A percentile compares a stretch with the other conserved stretches of the same genome.
Conservation (phyloP, 306 rosid species). For the Glycine soja region DNA sequence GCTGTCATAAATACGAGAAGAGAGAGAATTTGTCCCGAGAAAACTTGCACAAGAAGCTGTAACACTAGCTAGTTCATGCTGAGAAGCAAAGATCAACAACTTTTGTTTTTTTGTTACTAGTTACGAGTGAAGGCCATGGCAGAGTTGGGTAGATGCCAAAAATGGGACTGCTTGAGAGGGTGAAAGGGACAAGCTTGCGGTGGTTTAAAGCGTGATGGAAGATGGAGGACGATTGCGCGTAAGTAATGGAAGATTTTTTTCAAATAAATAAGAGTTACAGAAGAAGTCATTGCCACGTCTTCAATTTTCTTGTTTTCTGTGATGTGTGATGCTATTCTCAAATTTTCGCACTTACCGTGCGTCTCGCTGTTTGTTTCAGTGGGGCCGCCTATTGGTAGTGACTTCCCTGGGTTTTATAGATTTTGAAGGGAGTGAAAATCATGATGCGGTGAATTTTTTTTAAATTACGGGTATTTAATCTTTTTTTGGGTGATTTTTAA, state of each 20-base stretch:
- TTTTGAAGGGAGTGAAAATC: no score
- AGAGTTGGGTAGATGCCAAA: neutral
- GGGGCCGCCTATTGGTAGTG: no score
- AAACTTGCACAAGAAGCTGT: neutral
- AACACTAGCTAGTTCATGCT: neutral
- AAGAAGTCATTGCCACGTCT: constrained; percentile 25
- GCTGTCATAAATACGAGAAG: neutral
- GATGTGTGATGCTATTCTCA: neutral
- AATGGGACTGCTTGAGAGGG: neutral
- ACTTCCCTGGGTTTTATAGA: no score
- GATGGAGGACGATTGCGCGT: constrained; percentile 34
- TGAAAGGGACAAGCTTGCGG: neutral
- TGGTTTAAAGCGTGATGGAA: constrained; percentile 3
- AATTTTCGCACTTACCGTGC: no score
- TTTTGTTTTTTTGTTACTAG: neutral
- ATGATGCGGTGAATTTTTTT: no score
- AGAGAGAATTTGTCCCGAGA: neutral
- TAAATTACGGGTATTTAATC: no score
- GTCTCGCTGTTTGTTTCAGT: no score
- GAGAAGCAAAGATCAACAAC: neutral
- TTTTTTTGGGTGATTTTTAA: no score
- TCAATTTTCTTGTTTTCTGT: neutral
- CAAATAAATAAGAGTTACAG: neutral
- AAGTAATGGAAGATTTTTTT: neutral
- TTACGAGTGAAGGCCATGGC: neutral